These are phyloP conservation scores for Phlyctochytrium bullatum DNA, from an alignment of 192 early-diverging fungal species.

Conservation along the genomic window DNA sequence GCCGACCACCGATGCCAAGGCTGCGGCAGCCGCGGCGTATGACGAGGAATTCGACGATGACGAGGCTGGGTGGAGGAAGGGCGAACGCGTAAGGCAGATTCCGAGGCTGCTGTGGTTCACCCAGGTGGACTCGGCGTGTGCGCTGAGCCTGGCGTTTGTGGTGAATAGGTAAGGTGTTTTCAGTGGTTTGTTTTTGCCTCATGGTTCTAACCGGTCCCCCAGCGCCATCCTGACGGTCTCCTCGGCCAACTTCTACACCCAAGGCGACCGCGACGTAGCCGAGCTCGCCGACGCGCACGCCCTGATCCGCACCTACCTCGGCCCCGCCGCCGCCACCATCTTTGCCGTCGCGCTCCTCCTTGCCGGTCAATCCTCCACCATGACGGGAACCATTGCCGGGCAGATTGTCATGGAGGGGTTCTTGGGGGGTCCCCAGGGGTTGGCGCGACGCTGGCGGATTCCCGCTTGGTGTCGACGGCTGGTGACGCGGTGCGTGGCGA, in stretches of 20 bases:
- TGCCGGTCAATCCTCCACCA: constrained; percentile 72
- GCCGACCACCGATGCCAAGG: not conserved
- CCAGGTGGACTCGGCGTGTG: constrained; percentile 62
- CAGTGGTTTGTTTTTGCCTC: not conserved
- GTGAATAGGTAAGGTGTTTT: constrained; percentile 54
- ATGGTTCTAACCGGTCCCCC: not conserved
- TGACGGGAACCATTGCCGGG: constrained; percentile 84
- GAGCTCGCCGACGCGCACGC: constrained; percentile 68
- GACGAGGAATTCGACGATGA: constrained; percentile 3
- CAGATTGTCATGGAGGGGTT: constrained; percentile 84
- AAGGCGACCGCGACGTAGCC: constrained; percentile 45
- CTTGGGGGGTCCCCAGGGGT: constrained; percentile 30
- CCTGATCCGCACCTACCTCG: constrained; percentile 59
- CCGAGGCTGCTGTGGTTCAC: constrained; percentile 51
- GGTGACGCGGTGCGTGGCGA: constrained; percentile 69
- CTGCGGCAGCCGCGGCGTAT: not conserved
- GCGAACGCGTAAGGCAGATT: constrained; percentile 27
- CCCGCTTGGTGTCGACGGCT: constrained; percentile 68
- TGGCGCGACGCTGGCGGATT: constrained; percentile 8
- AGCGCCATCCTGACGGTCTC: constrained; percentile 75
- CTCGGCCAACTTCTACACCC: constrained; percentile 66
- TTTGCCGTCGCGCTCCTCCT: constrained; percentile 77
- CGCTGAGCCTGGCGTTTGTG: constrained; percentile 68
- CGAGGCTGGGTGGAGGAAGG: not conserved
- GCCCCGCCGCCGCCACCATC: constrained; percentile 56